phyloP scores from a whole-genome alignment of 83 land plant genomes.

The Larix sibirica region DNA sequence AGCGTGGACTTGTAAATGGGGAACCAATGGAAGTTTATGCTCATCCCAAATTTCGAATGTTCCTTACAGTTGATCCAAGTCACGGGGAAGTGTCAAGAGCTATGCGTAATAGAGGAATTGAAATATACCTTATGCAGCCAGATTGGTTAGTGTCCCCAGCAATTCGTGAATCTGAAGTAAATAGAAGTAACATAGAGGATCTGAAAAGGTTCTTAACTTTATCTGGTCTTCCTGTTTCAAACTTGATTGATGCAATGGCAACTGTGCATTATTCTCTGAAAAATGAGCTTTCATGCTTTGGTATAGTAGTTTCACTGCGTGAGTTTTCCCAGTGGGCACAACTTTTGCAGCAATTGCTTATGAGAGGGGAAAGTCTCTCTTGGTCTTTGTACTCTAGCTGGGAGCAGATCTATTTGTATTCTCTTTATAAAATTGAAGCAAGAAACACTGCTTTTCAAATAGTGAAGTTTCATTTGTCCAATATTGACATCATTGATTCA shows the following conservation, averaged over 20 bases:
- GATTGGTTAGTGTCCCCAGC: slow-evolving; percentile 36
- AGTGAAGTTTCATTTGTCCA: slow-evolving; percentile 32
- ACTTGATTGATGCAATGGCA: slow-evolving; percentile 68
- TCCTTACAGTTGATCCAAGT: slow-evolving; percentile 84
- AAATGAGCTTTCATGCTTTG: slow-evolving; percentile 37
- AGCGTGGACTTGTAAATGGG: slow-evolving; percentile 90
- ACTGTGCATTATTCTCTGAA: slow-evolving; percentile 64
- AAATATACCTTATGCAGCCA: slow-evolving; percentile 77
- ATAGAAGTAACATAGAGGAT: slow-evolving; percentile 35
- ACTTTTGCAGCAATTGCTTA: slow-evolving; percentile 74
- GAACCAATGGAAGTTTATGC: slow-evolving; percentile 77
- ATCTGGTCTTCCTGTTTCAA: slow-evolving; percentile 62
- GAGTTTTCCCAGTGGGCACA: slow-evolving; percentile 85
- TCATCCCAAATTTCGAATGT: slow-evolving; percentile 87
- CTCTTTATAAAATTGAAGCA: slow-evolving; percentile 57
- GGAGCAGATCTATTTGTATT: slow-evolving; percentile 82
- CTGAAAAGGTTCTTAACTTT: slow-evolving; percentile 44
- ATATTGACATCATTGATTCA: neutral
- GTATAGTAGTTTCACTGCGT: slow-evolving; percentile 50
- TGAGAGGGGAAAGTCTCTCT: slow-evolving; percentile 54
- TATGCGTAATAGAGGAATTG: slow-evolving; percentile 98
- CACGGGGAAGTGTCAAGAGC: slow-evolving; percentile 97
- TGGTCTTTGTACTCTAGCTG: slow-evolving; percentile 84
- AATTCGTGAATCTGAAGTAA: neutral
- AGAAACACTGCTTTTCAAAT: slow-evolving; percentile 39